These are phyloP conservation scores for Nakazawaea sp. DNA, from an alignment of 805 yeast genomes.

Conservation along the genomic window DNA sequence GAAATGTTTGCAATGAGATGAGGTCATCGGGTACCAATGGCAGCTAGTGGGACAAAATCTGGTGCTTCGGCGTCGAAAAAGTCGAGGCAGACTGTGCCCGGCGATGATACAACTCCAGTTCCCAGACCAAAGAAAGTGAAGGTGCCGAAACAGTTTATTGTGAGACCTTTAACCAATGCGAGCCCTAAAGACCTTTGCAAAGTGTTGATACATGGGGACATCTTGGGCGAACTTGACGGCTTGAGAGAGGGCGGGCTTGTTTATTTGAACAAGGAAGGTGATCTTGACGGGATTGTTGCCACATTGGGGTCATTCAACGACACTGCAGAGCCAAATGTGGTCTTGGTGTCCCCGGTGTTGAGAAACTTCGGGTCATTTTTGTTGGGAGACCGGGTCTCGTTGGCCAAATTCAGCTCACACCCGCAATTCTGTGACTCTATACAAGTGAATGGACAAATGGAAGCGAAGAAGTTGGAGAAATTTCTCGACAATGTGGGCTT, in stretches of 20 bases:
- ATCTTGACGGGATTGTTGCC: conserved; percentile 4
- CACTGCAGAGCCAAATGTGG: conserved; percentile 13
- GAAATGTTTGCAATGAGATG: no score
- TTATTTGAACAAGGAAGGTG: conserved; percentile 4
- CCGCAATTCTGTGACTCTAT: conserved; percentile 30
- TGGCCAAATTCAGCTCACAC: conserved; percentile 39
- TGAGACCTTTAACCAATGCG: conserved; percentile 4
- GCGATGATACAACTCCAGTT: background rate
- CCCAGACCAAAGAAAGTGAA: conserved; percentile 7
- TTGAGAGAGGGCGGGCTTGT: conserved; percentile 1
- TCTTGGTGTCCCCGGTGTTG: conserved; percentile 17
- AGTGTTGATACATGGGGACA: conserved; percentile 5
- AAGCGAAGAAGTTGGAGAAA: conserved; percentile 30
- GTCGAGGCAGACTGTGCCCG: background rate
- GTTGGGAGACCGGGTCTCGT: conserved; percentile 26
- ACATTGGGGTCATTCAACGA: background rate
- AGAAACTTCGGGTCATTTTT: conserved; percentile 17
- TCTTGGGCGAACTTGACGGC: conserved; percentile 4
- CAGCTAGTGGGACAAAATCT: no score
- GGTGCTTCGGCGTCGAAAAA: background rate
- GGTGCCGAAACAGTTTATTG: conserved; percentile 7
- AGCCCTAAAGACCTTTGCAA: conserved; percentile 1
- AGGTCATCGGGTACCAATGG: no score
- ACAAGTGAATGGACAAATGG: background rate
- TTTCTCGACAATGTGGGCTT: conserved; percentile 50